Evolutionary conservation across 495 filamentous ascomycete species (phyloP).

Genomic region (Trichoderma asperelloides): DNA sequence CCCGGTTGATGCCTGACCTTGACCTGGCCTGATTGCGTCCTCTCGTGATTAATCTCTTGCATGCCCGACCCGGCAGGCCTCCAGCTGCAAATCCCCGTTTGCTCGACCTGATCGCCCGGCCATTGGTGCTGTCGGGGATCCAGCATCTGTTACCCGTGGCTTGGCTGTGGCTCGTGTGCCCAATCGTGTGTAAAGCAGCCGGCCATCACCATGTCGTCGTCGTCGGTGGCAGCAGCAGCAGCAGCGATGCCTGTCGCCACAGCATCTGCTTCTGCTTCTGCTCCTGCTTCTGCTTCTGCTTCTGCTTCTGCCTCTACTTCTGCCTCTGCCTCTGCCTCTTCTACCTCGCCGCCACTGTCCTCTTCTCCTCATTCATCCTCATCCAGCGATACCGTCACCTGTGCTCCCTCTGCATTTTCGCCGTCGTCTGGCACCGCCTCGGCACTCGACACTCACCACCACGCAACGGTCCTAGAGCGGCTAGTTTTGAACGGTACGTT

Average conservation of each 20-base stretch:
- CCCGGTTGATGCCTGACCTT: background rate
- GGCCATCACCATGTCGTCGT: conserved; percentile 3
- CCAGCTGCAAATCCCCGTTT: background rate
- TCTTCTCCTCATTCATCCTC: background rate
- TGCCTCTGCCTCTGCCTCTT: background rate
- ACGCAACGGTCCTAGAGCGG: background rate
- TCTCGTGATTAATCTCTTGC: background rate
- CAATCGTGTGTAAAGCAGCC: background rate
- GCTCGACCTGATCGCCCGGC: background rate
- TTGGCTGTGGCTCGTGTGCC: background rate
- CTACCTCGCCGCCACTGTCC: background rate
- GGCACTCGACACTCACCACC: background rate
- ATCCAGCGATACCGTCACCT: background rate
- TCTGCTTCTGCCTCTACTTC: background rate
- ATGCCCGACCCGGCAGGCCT: background rate
- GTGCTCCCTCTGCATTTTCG: background rate
- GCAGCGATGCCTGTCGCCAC: background rate
- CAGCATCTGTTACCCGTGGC: background rate
- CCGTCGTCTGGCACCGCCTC: background rate
- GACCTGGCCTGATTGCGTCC: background rate
- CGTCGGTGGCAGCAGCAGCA: background rate
- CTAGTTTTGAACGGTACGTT: background rate
- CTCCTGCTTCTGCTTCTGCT: background rate
- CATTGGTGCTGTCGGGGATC: background rate
- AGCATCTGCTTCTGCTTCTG: background rate